Percentiles rank a stretch among this genome's conserved stretches.
Evolutionary conservation across 495 filamentous ascomycete species (phyloP).

Genomic region (Aspergillus sclerotiicarbonarius): DNA sequence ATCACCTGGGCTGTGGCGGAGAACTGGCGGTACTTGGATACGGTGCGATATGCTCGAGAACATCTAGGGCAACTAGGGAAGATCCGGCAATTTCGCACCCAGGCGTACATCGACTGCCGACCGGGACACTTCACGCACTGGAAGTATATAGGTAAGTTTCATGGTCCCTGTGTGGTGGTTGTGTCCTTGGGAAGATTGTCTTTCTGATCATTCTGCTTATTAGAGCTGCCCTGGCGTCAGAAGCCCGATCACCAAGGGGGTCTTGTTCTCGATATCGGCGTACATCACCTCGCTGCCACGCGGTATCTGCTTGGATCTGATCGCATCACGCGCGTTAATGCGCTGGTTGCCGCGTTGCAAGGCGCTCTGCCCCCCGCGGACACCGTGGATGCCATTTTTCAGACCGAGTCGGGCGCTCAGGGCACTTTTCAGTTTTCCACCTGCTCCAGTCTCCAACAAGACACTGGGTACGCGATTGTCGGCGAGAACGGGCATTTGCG

Average conservation of each 20-base stretch:
- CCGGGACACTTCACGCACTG: slow-evolving; percentile 24
- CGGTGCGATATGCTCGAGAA: slow-evolving; percentile 48
- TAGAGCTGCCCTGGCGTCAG: slow-evolving; percentile 55
- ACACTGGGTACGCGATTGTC: slow-evolving; percentile 46
- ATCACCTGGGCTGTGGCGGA: slow-evolving; percentile 58
- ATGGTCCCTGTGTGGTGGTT: neutral
- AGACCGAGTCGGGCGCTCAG: slow-evolving; percentile 51
- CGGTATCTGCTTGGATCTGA: slow-evolving; percentile 52
- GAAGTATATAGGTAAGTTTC: neutral
- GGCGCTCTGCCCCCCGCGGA: slow-evolving; percentile 63
- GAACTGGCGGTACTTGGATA: slow-evolving; percentile 62
- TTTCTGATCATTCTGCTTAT: neutral
- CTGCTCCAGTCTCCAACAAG: slow-evolving; percentile 55
- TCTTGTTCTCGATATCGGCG: slow-evolving; percentile 66
- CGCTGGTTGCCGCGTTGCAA: slow-evolving; percentile 51
- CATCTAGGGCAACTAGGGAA: slow-evolving; percentile 55
- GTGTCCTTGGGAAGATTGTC: neutral
- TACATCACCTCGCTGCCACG: slow-evolving; percentile 61
- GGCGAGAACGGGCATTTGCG: slow-evolving; percentile 45
- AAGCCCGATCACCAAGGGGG: slow-evolving; percentile 65
- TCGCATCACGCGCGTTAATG: slow-evolving; percentile 41
- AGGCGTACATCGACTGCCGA: slow-evolving; percentile 48
- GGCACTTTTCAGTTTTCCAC: slow-evolving; percentile 57
- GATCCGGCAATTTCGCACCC: slow-evolving; percentile 57
- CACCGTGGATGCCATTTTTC: slow-evolving; percentile 57